Percentiles rank a stretch among this genome's conserved stretches.
Conservation (phyloP, 345 rosid species). For the Brassica rapa region DNA sequence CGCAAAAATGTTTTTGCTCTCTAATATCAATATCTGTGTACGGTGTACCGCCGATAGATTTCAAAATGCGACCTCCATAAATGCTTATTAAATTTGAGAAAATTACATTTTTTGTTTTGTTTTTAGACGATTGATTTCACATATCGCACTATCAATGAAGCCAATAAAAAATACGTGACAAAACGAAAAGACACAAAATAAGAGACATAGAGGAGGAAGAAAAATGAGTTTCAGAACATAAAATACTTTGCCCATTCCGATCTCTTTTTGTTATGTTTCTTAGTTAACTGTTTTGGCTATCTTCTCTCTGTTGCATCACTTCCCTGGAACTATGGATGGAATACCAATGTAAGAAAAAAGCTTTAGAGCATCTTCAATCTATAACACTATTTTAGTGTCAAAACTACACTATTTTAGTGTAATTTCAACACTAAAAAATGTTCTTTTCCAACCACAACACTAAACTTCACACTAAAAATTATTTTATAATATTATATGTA, state of each 20-base stretch:
- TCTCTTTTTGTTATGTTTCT: conserved; percentile 26
- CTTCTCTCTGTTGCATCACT: conserved; percentile 17
- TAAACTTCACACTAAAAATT: no score
- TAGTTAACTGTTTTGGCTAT: conserved; percentile 31
- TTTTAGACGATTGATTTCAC: conserved; percentile 17
- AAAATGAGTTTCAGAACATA: conserved; percentile 37
- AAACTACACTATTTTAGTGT: no score
- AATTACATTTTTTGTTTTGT: neutral
- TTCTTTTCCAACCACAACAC: no score
- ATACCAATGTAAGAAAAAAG: neutral
- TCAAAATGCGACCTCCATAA: neutral
- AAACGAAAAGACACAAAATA: conserved; percentile 24
- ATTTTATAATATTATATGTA: no score
- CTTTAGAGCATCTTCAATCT: neutral
- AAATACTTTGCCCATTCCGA: conserved; percentile 25
- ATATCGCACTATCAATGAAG: conserved; percentile 26
- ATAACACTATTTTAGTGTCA: no score
- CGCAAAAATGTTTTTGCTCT: neutral
- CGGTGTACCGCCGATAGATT: conserved; percentile 3
- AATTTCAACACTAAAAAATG: no score
- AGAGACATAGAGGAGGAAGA: conserved; percentile 12
- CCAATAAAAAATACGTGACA: conserved; percentile 25
- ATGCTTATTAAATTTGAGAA: neutral
- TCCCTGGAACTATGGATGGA: conserved; percentile 26
- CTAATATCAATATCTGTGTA: neutral